These are phyloP conservation scores for Penicillium sp. DNA, from an alignment of 2,329 filamentous ascomycete species.

Conservation along the genomic window DNA sequence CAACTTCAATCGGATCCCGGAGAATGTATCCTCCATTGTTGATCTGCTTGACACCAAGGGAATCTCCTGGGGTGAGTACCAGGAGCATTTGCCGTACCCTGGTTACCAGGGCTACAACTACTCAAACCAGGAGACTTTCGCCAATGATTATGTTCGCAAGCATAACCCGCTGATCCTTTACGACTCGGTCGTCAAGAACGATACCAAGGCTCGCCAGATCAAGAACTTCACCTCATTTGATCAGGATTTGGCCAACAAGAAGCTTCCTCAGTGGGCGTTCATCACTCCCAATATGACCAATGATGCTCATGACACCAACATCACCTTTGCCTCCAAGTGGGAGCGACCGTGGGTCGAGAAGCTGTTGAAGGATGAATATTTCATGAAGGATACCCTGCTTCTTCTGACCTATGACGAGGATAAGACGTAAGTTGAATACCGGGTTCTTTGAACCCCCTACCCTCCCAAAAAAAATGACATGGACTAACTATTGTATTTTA, in stretches of 20 bases:
- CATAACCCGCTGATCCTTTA: constrained; percentile 73
- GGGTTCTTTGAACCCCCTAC: constrained; percentile 54
- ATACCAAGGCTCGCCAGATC: constrained; percentile 66
- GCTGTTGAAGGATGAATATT: constrained; percentile 69
- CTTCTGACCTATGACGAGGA: constrained; percentile 85
- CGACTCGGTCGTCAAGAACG: constrained; percentile 63
- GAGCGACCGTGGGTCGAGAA: constrained; percentile 70
- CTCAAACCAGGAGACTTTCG: constrained; percentile 66
- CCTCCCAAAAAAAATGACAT: neutral
- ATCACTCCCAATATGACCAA: constrained; percentile 61
- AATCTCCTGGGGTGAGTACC: constrained; percentile 73
- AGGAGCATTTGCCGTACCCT: constrained; percentile 76
- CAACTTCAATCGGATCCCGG: constrained; percentile 60
- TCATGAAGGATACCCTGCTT: constrained; percentile 78
- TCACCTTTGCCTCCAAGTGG: constrained; percentile 72
- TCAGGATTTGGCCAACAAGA: constrained; percentile 65
- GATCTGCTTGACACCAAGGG: constrained; percentile 69
- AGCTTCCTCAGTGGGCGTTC: constrained; percentile 70
- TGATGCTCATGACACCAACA: constrained; percentile 75
- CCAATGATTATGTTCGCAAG: constrained; percentile 81
- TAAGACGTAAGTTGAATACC: constrained; percentile 66
- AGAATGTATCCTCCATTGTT: constrained; percentile 68
- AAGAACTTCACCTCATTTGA: constrained; percentile 76
- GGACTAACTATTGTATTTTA: constrained; percentile 21
- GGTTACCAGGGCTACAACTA: constrained; percentile 70